Evolutionary conservation across 768 basidiomycete genomes (phyloP), one percentile per base, ranked within the genome.

Genomic region (Boletus fagicola): DNA sequence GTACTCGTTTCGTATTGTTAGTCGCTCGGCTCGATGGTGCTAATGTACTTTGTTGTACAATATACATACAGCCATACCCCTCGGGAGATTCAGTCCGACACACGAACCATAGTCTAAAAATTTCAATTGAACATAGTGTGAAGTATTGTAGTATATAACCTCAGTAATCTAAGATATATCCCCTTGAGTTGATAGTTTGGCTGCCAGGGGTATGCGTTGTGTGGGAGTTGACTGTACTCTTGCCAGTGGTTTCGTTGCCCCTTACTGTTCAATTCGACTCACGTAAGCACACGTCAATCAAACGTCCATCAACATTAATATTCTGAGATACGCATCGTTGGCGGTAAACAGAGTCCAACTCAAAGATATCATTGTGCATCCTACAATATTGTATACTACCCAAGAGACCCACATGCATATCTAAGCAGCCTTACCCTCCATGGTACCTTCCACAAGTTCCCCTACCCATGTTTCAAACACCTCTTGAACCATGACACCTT

Each of bases 381-480:
- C 50, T 69, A 68, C 67, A 70, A 58, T 65, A 68, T 50, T 40
- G 59, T 68, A 68, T 59, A 54, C 50, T 43, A 56, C 56, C 57
- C 16, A 39, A 46, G 7, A 38, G 38, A 56, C 43, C 42, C 59
- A 48, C 16, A 51, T 28, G 50, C 24, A 58, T 49, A 53, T 57
- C 59, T 65, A 83, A 60, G 79, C 70, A 53, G 76, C 66, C 67
- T 86, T 86, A 16, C 86, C 83, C 69, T 87, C 86, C 86, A 90
- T 90, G 10, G 80, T 82, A 35, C 78, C 74, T 65, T 88, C 87
- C 26, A 92, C 89, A 30, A 88, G 74, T 52, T 80, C 83, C 5
- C 84, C 85, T 4, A 94, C 83, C 92, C 92, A 95, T 33, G 74
- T 76, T 71, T 90, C 90, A 57, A 96, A 90, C 28, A 69, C 74